A percentile compares a stretch with the other conserved stretches of the same genome.
These are phyloP conservation scores for Eimeria sp. DNA, from an alignment of 169 alveolate species.

Conservation along the genomic window DNA sequence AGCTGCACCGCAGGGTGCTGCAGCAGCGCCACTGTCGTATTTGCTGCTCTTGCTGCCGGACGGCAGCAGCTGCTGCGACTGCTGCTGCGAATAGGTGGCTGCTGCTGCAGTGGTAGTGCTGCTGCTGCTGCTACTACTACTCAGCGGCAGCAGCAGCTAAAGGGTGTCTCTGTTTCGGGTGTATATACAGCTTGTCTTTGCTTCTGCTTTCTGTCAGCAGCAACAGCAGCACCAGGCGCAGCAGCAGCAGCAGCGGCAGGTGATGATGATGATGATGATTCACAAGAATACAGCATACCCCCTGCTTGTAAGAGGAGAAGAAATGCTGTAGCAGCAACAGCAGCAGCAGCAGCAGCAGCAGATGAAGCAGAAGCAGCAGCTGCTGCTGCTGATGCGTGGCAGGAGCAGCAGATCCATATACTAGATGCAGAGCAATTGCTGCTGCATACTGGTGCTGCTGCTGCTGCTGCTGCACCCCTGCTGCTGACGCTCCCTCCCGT, in stretches of 20 bases:
- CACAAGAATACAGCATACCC: neutral
- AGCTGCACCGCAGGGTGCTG: constrained; percentile 13
- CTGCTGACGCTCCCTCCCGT: constrained; percentile 42
- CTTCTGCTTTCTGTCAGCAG: constrained; percentile 1
- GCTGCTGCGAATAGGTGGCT: neutral
- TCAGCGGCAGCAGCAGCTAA: constrained; percentile 9
- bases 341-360: constrained; percentile 20
- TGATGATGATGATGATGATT: neutral
- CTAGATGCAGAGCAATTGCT: constrained; percentile 19
- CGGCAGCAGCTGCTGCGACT: constrained; percentile 18
- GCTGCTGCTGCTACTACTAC: constrained; percentile 49
- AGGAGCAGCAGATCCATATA: neutral
- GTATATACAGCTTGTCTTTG: constrained; percentile 76
- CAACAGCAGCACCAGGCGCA: constrained; percentile 35
- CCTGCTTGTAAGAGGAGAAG: constrained; percentile 30
- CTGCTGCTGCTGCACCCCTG: constrained; percentile 41
- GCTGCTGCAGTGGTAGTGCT: constrained; percentile 1
- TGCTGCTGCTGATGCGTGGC: neutral
- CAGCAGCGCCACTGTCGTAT: neutral
- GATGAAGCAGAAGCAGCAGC: constrained; percentile 28
- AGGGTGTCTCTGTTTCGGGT: neutral
- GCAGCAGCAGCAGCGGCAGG: constrained; percentile 51
- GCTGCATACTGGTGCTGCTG: constrained; percentile 44
- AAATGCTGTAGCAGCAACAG: neutral
- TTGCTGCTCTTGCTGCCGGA: constrained; percentile 5